Base-by-base conservation (phyloP, 768 basidiomycete species). In the Mycena olivaceomarginata region DNA sequence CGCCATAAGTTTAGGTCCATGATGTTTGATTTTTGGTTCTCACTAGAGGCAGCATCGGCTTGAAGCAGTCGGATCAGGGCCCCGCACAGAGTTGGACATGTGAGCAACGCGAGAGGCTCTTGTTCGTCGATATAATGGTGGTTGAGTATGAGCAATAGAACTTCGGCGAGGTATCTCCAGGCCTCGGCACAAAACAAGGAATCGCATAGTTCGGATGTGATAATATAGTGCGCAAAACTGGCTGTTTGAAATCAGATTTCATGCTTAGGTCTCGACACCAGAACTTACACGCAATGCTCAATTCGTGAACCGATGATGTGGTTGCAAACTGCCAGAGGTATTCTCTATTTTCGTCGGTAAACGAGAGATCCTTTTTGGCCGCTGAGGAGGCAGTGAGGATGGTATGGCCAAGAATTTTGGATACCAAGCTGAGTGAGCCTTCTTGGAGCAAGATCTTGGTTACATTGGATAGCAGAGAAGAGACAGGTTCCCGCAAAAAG, bases 131-230 rank as follows among this genome's bases (percentile, higher is more conserved):
- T 45, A 71, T 89, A 88, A 56, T 89, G 83, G 37, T 83, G 86
- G n/a, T 87, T 85, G 43, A 91, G 80, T 46, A 92, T 89, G 48
- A 91, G 83, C 8, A 92, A 78, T 8, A 92, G 80, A 1, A 86
- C 83, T 68, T 92, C 90, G 40, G 90, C 83, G 67, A 95, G 81
- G 80, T 90, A 87, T 60, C 90, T 86, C 90, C 92, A 93, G 60
- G 89, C 87, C 80, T 94, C 93, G 12, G 88, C 84, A 72, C 85
- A 85, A 51, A 84, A 82, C 41, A 92, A 81, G 3, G 88, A 77
- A 66, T 88, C 88, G 56, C 81, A 82, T 0, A 74, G 66, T 2
- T 77, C 69, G 6, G 81, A 82, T 7, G 84, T 82, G 5, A 86
- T 67, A 62, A 92, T 81, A 76, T 89, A 90, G 39, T 86, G 75